Percentiles rank a stretch among this genome's conserved stretches.
These are phyloP conservation scores for Linnemannia zychae DNA, from an alignment of 192 early-diverging fungal genomes.

Conservation along the genomic window DNA sequence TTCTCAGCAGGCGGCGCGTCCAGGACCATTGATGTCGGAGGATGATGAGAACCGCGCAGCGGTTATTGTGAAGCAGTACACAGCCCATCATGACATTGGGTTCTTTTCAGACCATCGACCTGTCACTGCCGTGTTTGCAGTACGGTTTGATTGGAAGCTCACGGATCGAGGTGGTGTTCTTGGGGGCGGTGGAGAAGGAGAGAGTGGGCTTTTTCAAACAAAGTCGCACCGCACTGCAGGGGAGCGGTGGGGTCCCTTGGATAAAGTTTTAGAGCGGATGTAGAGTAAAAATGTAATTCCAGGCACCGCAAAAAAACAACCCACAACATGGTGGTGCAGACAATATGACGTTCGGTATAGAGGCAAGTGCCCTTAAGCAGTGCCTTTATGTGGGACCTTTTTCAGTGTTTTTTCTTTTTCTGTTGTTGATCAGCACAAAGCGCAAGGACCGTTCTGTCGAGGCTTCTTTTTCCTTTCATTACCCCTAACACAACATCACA, in stretches of 20 bases:
- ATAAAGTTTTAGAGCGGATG: slow-evolving; percentile 37
- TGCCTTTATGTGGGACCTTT: background rate
- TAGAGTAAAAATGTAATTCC: background rate
- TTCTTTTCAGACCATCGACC: slow-evolving; percentile 66
- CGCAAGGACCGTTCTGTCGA: background rate
- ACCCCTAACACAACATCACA: background rate
- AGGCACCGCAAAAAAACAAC: no score
- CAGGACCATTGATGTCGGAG: slow-evolving; percentile 11
- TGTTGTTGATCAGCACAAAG: background rate
- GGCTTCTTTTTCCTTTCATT: background rate
- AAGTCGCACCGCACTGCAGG: background rate
- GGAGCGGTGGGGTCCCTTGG: slow-evolving; percentile 39
- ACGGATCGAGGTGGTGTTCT: slow-evolving; percentile 26
- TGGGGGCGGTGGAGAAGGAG: background rate
- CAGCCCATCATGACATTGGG: slow-evolving; percentile 55
- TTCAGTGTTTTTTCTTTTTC: background rate
- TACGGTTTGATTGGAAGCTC: slow-evolving; percentile 63
- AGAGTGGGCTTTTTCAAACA: background rate
- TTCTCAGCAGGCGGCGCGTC: background rate
- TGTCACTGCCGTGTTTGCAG: slow-evolving; percentile 64
- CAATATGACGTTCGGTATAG: background rate
- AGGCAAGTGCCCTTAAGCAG: slow-evolving; percentile 17
- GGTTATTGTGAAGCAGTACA: slow-evolving; percentile 51
- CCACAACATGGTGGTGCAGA: no score
- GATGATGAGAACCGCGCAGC: slow-evolving; percentile 43